Base-by-base conservation (phyloP, 2,329 filamentous ascomycete species). In the Torrubiella hemipterigena region DNA sequence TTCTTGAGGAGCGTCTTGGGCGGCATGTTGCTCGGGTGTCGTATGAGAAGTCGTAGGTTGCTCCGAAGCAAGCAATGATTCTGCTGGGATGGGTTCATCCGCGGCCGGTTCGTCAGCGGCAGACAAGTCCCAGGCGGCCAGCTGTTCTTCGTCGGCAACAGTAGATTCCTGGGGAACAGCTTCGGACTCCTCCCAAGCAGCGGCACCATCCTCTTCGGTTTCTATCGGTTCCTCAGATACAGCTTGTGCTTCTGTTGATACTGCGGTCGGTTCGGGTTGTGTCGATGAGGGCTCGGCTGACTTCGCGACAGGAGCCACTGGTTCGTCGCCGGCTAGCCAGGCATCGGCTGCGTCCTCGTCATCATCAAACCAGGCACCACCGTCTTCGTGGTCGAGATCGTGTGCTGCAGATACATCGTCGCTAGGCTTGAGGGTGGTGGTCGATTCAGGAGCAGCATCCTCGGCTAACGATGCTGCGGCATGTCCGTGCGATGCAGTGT, bases 271-370 rank as follows among this genome's bases (percentile, higher is more conserved):
- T 19, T 23, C 12, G 18, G 5, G 16, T 7, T 17, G n/a, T n/a
- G n/a, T n/a, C n/a, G n/a, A n/a, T n/a, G 21, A 23, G 21, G 21
- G 21, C 21, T 23, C 21, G 21, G n/a, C 9, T 23, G 8, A 8
- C 21, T 23, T n/a, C 9, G 23, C 31, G 2, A 29, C 25, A 31
- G 32, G 14, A 10, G 25, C 18, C 21, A 23, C n/a, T 16, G 13
- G 8, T n/a, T 22, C 30, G n/a, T 31, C 30, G 7, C 17, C 21
- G 27, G 30, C 33, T 25, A 38, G 27, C 30, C 30, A 26, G n/a
- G 23, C 6, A 26, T 26, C 23, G n/a, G 23, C 44, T 27, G 49
- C 42, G 16, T 25, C 35, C 29, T 47, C 43, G 2, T 45, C 35
- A 15, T 27, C 42, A 31, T 46, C 30, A 29, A 36, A 21, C 39